These are phyloP conservation scores for Huntiella omanensis DNA, from an alignment of 2,329 filamentous ascomycete species.

Conservation along the genomic window DNA sequence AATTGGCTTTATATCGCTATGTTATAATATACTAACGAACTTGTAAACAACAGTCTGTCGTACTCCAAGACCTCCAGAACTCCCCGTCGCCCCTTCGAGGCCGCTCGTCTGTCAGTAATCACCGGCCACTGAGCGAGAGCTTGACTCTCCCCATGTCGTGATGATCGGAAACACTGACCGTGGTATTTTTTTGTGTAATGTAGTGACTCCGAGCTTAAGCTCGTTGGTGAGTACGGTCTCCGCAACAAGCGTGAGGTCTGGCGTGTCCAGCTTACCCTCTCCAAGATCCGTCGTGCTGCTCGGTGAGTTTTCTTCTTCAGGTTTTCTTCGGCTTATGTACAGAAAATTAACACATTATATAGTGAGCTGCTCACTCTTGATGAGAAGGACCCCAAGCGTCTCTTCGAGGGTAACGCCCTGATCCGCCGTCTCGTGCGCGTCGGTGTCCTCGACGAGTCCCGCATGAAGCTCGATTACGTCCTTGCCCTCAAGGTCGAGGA, in stretches of 20 bases:
- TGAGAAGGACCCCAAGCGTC: constrained; percentile 99
- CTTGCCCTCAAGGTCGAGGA: constrained; percentile 97
- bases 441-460: constrained; percentile 98
- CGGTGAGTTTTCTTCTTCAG: constrained; percentile 41
- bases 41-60: constrained; percentile 18
- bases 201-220: constrained; percentile 99
- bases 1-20: neutral
- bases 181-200: constrained; percentile 18
- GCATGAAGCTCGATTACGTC: constrained; percentile 99
- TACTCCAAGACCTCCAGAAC: constrained; percentile 99
- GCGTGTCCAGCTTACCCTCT: constrained; percentile 97
- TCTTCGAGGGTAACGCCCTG: constrained; percentile 99
- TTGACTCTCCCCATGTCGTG: constrained; percentile 94
- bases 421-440: constrained; percentile 99
- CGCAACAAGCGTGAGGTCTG: constrained; percentile 99
- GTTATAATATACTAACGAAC: constrained; percentile 11
- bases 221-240: constrained; percentile 98
- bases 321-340: neutral
- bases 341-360: constrained; percentile 12
- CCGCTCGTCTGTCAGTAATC: constrained; percentile 96
- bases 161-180: constrained; percentile 50
- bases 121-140: constrained; percentile 96
- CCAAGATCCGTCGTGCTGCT: constrained; percentile 99
- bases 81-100: constrained; percentile 95
- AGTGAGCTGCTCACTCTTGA: constrained; percentile 99